Evolutionary conservation across 768 basidiomycete genomes (phyloP).

Genomic region (Hortiboletus flavorubellus): DNA sequence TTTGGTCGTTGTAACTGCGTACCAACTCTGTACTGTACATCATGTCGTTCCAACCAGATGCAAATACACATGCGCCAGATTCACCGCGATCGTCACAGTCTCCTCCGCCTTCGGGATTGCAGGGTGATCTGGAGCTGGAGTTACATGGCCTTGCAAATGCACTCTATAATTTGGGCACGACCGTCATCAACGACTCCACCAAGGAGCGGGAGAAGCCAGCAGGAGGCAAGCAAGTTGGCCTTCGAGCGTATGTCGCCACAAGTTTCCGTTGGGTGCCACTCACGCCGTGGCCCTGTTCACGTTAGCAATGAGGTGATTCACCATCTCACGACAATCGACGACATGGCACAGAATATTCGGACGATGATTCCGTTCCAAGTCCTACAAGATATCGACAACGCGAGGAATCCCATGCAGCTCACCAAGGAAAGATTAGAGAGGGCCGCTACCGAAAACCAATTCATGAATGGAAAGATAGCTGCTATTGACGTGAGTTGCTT

Average conservation of each 20-base stretch:
- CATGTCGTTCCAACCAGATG: slow-evolving; percentile 11
- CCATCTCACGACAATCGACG: slow-evolving; percentile 64
- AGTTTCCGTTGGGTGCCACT: background rate
- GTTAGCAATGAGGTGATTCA: slow-evolving; percentile 70
- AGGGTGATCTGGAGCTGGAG: slow-evolving; percentile 76
- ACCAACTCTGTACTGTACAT: no score
- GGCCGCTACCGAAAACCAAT: slow-evolving; percentile 85
- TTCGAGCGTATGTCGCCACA: slow-evolving; percentile 54
- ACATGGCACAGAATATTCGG: slow-evolving; percentile 56
- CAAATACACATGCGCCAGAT: slow-evolving; percentile 26
- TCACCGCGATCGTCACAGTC: slow-evolving; percentile 75
- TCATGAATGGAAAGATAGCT: slow-evolving; percentile 85
- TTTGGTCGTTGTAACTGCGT: background rate
- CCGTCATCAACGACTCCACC: slow-evolving; percentile 78
- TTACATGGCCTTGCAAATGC: slow-evolving; percentile 73
- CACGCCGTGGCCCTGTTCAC: background rate
- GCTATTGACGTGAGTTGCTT: slow-evolving; percentile 59
- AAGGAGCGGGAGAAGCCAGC: slow-evolving; percentile 73
- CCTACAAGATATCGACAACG: slow-evolving; percentile 73
- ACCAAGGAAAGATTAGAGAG: slow-evolving; percentile 79
- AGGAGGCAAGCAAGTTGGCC: slow-evolving; percentile 73
- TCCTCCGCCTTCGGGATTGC: slow-evolving; percentile 60
- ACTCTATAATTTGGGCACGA: slow-evolving; percentile 78
- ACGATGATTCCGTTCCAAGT: slow-evolving; percentile 76
- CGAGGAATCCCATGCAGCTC: slow-evolving; percentile 77